Percentiles rank a stretch among this genome's conserved stretches.
Evolutionary conservation across 1,284 basidiomycete species (phyloP).

Genomic region (Ceratobasidium sp.): DNA sequence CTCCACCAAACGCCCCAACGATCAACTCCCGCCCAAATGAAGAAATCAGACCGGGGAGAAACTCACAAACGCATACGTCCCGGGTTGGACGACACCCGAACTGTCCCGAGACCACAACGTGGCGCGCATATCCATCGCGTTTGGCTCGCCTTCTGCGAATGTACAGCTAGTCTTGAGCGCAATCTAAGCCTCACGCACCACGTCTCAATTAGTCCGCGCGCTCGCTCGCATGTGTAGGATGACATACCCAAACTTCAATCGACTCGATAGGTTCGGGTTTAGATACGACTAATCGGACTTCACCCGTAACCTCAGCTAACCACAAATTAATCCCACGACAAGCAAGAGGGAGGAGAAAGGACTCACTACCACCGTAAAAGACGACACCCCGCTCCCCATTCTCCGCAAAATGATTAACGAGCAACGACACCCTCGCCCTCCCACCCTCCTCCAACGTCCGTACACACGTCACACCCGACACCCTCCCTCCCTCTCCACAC

Average conservation of each 20-base stretch:
- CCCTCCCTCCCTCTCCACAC: not conserved
- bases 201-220: not conserved
- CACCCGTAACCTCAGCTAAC: slow-evolving; percentile 18
- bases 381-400: slow-evolving; percentile 10
- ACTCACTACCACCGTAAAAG: slow-evolving; percentile 23
- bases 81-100: not conserved
- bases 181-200: not conserved
- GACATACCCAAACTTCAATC: slow-evolving; percentile 25
- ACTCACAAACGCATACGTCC: slow-evolving; percentile 30
- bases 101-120: not conserved
- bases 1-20: not conserved
- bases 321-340: not conserved
- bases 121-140: slow-evolving; percentile 1
- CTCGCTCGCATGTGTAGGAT: not conserved
- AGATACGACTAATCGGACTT: slow-evolving; percentile 13
- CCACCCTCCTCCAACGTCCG: slow-evolving; percentile 21
- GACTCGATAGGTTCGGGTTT: slow-evolving; percentile 29
- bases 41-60: not conserved
- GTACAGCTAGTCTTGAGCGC: slow-evolving; percentile 16
- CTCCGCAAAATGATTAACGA: slow-evolving; percentile 31
- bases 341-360: not conserved
- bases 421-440: not conserved
- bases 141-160: slow-evolving; percentile 1
- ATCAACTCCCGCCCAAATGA: not conserved
- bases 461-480: slow-evolving; percentile 7